These are phyloP conservation scores for Fusarium tjaetaba DNA, from an alignment of 2,329 filamentous ascomycete genomes.

Conservation along the genomic window DNA sequence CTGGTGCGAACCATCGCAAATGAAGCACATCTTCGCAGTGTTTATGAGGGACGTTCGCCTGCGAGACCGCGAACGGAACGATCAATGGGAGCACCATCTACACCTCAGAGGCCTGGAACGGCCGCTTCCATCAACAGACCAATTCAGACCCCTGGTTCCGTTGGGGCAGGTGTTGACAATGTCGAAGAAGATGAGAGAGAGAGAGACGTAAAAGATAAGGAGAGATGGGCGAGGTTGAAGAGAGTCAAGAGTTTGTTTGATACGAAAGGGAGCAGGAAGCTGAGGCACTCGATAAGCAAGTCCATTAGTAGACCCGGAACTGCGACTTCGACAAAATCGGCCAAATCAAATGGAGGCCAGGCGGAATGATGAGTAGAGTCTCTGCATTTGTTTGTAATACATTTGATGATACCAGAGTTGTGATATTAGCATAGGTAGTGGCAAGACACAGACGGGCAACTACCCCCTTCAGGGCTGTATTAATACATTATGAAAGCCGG, in stretches of 20 bases:
- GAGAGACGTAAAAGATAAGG: conserved; percentile 71
- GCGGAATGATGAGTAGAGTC: conserved; percentile 18
- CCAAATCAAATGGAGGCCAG: conserved; percentile 34
- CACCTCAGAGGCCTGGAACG: conserved; percentile 33
- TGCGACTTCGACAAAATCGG: conserved; percentile 47
- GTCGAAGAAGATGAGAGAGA: conserved; percentile 54
- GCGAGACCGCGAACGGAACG: conserved; percentile 20
- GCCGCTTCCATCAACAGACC: conserved; percentile 27
- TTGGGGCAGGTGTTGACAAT: conserved; percentile 16
- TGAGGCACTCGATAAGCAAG: conserved; percentile 52
- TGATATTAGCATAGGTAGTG: neutral
- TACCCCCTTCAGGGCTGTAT: neutral
- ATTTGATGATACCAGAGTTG: conserved; percentile 18
- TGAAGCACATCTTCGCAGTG: conserved; percentile 62
- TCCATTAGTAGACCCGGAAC: conserved; percentile 55
- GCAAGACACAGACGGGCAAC: neutral
- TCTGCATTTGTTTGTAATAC: neutral
- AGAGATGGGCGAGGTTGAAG: conserved; percentile 76
- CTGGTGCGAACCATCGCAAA: conserved; percentile 66
- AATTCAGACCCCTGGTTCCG: conserved; percentile 20
- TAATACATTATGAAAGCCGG: conserved; percentile 1
- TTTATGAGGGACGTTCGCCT: conserved; percentile 47
- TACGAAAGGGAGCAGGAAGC: conserved; percentile 68
- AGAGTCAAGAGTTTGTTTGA: conserved; percentile 78
- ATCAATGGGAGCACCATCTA: conserved; percentile 31